A percentile compares a stretch with the other conserved stretches of the same genome.
These are phyloP conservation scores for Starmera caribaea DNA, from an alignment of 805 yeast genomes.

Conservation along the genomic window DNA sequence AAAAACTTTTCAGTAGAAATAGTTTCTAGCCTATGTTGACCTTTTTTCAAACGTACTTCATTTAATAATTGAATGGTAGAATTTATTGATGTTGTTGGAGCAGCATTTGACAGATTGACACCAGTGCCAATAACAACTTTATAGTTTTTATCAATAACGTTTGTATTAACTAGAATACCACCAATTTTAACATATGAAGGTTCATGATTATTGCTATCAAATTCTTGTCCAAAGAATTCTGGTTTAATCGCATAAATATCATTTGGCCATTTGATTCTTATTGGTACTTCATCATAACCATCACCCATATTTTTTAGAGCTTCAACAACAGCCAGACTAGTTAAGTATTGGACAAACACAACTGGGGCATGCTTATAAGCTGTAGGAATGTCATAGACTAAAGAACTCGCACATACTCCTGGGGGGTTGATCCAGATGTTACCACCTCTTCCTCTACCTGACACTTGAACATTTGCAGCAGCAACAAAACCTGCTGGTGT, in stretches of 20 bases:
- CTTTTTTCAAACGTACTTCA: slow-evolving; percentile 31
- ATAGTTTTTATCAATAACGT: slow-evolving; percentile 48
- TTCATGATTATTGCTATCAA: slow-evolving; percentile 41
- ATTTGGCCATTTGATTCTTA: slow-evolving; percentile 93
- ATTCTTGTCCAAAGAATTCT: slow-evolving; percentile 34
- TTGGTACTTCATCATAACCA: slow-evolving; percentile 68
- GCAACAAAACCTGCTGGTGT: slow-evolving; percentile 63
- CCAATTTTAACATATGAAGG: slow-evolving; percentile 68
- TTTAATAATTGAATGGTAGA: slow-evolving; percentile 56
- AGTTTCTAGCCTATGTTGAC: slow-evolving; percentile 19
- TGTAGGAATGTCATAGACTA: slow-evolving; percentile 45
- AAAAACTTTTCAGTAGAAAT: slow-evolving; percentile 38
- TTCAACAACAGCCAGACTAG: slow-evolving; percentile 74
- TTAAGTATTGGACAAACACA: slow-evolving; percentile 80
- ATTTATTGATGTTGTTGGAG: slow-evolving; percentile 88
- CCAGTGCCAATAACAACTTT: slow-evolving; percentile 81
- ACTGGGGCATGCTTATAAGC: slow-evolving; percentile 43
- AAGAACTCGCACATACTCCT: slow-evolving; percentile 82
- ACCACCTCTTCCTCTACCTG: slow-evolving; percentile 93
- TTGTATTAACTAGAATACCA: slow-evolving; percentile 80
- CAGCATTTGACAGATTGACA: slow-evolving; percentile 69
- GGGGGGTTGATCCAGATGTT: slow-evolving; percentile 92
- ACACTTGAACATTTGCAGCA: slow-evolving; percentile 73
- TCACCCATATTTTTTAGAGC: slow-evolving; percentile 52
- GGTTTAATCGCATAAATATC: slow-evolving; percentile 76